phyloP scores from a whole-genome alignment of 768 basidiomycete species.

The Mrakia blollopis region DNA sequence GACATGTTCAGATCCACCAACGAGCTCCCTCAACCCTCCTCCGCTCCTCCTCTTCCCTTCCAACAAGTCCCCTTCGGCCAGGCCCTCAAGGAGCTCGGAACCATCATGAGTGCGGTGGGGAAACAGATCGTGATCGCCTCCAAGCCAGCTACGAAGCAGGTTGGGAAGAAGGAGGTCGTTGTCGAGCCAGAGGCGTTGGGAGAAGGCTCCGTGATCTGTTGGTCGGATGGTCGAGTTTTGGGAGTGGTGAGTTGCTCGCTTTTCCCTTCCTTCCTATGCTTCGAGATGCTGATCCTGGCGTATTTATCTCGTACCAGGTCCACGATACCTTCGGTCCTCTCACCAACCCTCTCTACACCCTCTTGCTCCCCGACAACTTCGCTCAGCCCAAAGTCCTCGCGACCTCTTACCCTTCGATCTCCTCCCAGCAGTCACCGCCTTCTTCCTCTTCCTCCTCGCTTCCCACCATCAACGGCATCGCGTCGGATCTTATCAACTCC shows the following conservation, averaged over 20 bases:
- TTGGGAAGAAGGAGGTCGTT: slow-evolving; percentile 4
- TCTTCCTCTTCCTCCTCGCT: not conserved
- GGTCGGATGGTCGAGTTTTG: slow-evolving; percentile 30
- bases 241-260: slow-evolving; percentile 22
- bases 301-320: not conserved
- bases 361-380: slow-evolving; percentile 29
- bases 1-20: slow-evolving; percentile 27
- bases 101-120: slow-evolving; percentile 22
- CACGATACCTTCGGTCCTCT: slow-evolving; percentile 32
- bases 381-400: slow-evolving; percentile 18
- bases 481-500: not conserved
- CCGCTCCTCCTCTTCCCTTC: slow-evolving; percentile 26
- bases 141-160: not conserved
- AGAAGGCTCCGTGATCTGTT: slow-evolving; percentile 27
- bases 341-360: slow-evolving; percentile 27
- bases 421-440: not conserved
- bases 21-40: slow-evolving; percentile 20
- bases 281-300: not conserved
- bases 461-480: not conserved
- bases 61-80: slow-evolving; percentile 17
- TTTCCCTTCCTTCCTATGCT: not conserved
- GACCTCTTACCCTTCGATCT: not conserved
- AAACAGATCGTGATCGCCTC: slow-evolving; percentile 20
- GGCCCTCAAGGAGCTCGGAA: slow-evolving; percentile 19
- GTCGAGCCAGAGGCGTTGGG: slow-evolving; percentile 12